These are phyloP conservation scores for Plasmopara viticola DNA, from an alignment of 352 stramenopile species.

Conservation along the genomic window DNA sequence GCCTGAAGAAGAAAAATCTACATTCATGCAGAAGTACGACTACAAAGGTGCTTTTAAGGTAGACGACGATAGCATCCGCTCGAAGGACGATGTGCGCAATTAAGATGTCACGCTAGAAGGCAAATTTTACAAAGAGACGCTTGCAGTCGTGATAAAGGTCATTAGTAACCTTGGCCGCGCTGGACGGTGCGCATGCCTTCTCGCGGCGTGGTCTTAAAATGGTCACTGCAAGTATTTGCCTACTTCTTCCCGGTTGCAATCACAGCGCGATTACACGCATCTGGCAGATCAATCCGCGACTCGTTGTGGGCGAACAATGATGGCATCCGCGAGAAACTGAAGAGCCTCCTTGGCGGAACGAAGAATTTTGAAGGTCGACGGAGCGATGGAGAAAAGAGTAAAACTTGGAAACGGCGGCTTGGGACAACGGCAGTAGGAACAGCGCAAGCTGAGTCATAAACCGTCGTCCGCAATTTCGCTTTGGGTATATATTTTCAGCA, in stretches of 20 bases:
- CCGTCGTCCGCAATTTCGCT: constrained; percentile 27
- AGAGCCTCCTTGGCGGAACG: constrained; percentile 64
- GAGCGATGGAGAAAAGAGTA: constrained; percentile 68
- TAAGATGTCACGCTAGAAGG: constrained; percentile 91
- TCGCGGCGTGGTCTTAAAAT: too few relatives aligned
- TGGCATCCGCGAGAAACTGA: constrained; percentile 79
- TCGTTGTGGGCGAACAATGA: constrained; percentile 75
- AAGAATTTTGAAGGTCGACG: constrained; percentile 51
- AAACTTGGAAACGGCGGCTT: constrained; percentile 26
- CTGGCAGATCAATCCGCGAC: constrained; percentile 90
- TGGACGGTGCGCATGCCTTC: constrained; percentile 62
- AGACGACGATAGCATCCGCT: constrained; percentile 88
- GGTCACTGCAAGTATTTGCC: too few relatives aligned
- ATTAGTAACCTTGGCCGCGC: constrained; percentile 95
- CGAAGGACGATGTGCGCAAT: constrained; percentile 88
- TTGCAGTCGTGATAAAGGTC: constrained; percentile 96
- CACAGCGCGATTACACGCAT: constrained; percentile 94
- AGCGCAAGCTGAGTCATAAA: constrained; percentile 36
- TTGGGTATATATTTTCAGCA: constrained; percentile 43
- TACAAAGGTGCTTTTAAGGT: constrained; percentile 98
- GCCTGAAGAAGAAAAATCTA: constrained; percentile 86
- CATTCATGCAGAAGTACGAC: constrained; percentile 98
- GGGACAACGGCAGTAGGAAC: constrained; percentile 30
- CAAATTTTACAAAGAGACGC: constrained; percentile 90
- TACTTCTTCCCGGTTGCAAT: constrained; percentile 6